phyloP scores from a whole-genome alignment of 1,139 yeast genomes.

The Lodderomyces metapsilosis region DNA sequence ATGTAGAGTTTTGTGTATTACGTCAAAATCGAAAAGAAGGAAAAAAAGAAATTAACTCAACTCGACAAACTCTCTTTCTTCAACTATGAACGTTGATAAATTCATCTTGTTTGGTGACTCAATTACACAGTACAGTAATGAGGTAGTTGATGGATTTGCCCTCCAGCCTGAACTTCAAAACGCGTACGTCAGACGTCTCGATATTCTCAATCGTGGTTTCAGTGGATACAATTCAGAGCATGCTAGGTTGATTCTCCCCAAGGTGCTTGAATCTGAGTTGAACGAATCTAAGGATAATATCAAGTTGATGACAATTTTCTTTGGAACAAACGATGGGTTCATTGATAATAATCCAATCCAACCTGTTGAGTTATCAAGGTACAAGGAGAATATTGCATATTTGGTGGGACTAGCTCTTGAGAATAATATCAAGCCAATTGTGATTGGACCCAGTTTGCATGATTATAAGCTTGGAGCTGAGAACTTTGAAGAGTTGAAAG shows the following conservation, averaged over 20 bases:
- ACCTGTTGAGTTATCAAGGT: constrained; percentile 52
- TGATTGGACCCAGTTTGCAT: constrained; percentile 66
- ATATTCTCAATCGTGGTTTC: constrained; percentile 59
- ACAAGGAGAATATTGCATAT: constrained; percentile 40
- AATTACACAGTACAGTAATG: constrained; percentile 54
- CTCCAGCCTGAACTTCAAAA: constrained; percentile 53
- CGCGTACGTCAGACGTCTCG: constrained; percentile 49
- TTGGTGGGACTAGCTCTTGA: constrained; percentile 39
- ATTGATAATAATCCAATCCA: constrained; percentile 58
- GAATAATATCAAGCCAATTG: constrained; percentile 46
- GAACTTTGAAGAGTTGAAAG: neutral
- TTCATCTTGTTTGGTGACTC: constrained; percentile 70
- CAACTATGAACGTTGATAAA: constrained; percentile 34
- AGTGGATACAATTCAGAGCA: constrained; percentile 62
- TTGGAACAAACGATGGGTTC: constrained; percentile 76
- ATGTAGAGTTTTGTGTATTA: too few relatives aligned
- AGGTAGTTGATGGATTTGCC: constrained; percentile 37
- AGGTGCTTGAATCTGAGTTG: constrained; percentile 44
- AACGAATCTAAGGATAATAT: constrained; percentile 24
- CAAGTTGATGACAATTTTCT: constrained; percentile 54
- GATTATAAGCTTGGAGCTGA: constrained; percentile 26
- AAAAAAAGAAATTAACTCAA: too few relatives aligned
- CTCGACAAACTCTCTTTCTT: neutral
- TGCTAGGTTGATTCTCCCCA: constrained; percentile 45
- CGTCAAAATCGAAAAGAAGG: too few relatives aligned